Evolutionary conservation across 495 filamentous ascomycete species (phyloP).

Genomic region (Penicillium salamii): DNA sequence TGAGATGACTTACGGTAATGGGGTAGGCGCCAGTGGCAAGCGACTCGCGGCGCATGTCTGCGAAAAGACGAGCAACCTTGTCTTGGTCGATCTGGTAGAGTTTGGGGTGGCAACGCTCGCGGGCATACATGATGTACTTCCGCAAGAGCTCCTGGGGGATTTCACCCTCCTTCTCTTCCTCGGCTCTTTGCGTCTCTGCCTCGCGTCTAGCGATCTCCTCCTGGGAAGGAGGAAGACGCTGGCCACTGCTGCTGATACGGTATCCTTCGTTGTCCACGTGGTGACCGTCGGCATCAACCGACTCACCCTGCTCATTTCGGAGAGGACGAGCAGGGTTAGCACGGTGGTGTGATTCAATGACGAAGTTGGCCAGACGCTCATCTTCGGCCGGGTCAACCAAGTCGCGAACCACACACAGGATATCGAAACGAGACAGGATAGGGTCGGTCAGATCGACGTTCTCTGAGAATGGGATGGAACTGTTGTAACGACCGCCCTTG

Average conservation of each 20-base stretch:
- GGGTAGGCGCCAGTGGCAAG: constrained; percentile 94
- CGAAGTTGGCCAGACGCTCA: constrained; percentile 90
- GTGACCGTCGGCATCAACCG: constrained; percentile 61
- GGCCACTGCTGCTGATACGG: constrained; percentile 36
- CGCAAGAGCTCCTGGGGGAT: constrained; percentile 89
- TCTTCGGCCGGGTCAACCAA: constrained; percentile 97
- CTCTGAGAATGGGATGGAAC: constrained; percentile 87
- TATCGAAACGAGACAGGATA: constrained; percentile 97
- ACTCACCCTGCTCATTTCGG: constrained; percentile 52
- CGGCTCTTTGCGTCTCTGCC: constrained; percentile 41
- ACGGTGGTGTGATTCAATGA: constrained; percentile 86
- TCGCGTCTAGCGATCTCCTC: constrained; percentile 37
- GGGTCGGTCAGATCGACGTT: constrained; percentile 98
- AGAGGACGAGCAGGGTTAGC: constrained; percentile 69
- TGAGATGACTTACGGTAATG: constrained; percentile 72
- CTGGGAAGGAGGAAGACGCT: constrained; percentile 30
- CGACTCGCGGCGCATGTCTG: constrained; percentile 91
- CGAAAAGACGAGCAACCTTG: constrained; percentile 90
- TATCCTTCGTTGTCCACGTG: constrained; percentile 46
- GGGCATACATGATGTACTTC: constrained; percentile 96
- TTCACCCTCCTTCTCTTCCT: constrained; percentile 66
- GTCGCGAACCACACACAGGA: constrained; percentile 94
- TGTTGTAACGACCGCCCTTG: constrained; percentile 94
- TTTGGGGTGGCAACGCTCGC: constrained; percentile 87
- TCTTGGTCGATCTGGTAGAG: constrained; percentile 98